phyloP scores from a whole-genome alignment of 2,329 filamentous ascomycete species.

The Cladosporium sp. region DNA sequence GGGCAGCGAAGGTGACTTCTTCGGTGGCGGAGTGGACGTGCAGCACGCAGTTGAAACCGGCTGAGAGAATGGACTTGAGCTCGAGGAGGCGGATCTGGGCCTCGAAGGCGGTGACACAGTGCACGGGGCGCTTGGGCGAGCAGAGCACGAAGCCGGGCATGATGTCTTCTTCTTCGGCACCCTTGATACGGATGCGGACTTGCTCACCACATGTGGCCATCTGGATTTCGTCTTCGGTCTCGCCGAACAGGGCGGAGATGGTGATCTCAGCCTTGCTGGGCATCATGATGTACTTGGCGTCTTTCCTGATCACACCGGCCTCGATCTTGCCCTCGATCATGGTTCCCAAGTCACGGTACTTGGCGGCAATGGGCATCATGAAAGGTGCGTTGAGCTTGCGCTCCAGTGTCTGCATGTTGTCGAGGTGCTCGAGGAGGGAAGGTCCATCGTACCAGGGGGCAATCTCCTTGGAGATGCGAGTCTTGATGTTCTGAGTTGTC shows the following conservation, averaged over 20 bases:
- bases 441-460: slow-evolving; percentile 86
- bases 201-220: slow-evolving; percentile 91
- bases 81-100: slow-evolving; percentile 96
- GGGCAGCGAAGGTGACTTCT: slow-evolving; percentile 85
- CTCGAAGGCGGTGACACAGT: slow-evolving; percentile 87
- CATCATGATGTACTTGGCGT: slow-evolving; percentile 87
- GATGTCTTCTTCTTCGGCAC: slow-evolving; percentile 96
- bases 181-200: slow-evolving; percentile 85
- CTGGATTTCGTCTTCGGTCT: slow-evolving; percentile 88
- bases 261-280: slow-evolving; percentile 83
- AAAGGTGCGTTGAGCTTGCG: slow-evolving; percentile 96
- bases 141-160: slow-evolving; percentile 94
- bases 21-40: slow-evolving; percentile 98
- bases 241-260: slow-evolving; percentile 84
- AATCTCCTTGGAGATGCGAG: slow-evolving; percentile 74
- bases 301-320: slow-evolving; percentile 90
- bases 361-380: slow-evolving; percentile 97
- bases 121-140: slow-evolving; percentile 88
- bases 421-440: slow-evolving; percentile 92
- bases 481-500: slow-evolving; percentile 81
- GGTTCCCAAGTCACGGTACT: slow-evolving; percentile 96
- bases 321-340: slow-evolving; percentile 98
- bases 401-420: slow-evolving; percentile 87
- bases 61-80: slow-evolving; percentile 87
- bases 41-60: slow-evolving; percentile 96